Evolutionary conservation across 2,329 filamentous ascomycete genomes (phyloP).

Genomic region (Nakataea oryzae): DNA sequence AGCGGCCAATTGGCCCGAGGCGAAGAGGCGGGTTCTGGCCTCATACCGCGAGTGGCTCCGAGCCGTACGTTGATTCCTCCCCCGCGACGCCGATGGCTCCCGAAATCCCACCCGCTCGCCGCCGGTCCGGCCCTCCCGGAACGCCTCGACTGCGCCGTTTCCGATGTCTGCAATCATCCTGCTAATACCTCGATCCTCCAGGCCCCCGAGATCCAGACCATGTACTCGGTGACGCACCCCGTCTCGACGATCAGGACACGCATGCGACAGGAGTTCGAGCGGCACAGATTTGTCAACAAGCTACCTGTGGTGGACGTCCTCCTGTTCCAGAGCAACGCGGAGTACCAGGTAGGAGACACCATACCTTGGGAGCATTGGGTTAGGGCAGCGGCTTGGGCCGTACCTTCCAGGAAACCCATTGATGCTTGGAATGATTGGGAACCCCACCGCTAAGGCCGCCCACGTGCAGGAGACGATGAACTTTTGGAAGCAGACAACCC

Average conservation of each 20-base stretch:
- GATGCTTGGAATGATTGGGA: neutral
- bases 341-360: slow-evolving; percentile 66
- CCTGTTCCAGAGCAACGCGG: slow-evolving; percentile 80
- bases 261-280: slow-evolving; percentile 93
- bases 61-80: slow-evolving; percentile 56
- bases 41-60: slow-evolving; percentile 95
- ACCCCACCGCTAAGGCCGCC: neutral
- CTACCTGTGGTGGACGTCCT: slow-evolving; percentile 80
- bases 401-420: neutral
- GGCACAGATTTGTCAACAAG: slow-evolving; percentile 87
- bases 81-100: neutral
- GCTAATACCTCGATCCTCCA: slow-evolving; percentile 26
- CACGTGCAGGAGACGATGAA: slow-evolving; percentile 80
- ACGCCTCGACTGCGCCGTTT: neutral
- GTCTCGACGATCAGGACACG: slow-evolving; percentile 83
- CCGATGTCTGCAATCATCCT: neutral
- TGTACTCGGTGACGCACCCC: slow-evolving; percentile 90
- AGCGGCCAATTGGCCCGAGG: slow-evolving; percentile 87
- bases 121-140: neutral
- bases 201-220: slow-evolving; percentile 93
- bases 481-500: slow-evolving; percentile 95
- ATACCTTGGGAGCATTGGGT: neutral
- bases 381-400: neutral
- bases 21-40: slow-evolving; percentile 73
- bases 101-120: neutral